Evolutionary conservation across 371 early-diverging fungal species (phyloP).

Genomic region (Mortierella sp.): DNA sequence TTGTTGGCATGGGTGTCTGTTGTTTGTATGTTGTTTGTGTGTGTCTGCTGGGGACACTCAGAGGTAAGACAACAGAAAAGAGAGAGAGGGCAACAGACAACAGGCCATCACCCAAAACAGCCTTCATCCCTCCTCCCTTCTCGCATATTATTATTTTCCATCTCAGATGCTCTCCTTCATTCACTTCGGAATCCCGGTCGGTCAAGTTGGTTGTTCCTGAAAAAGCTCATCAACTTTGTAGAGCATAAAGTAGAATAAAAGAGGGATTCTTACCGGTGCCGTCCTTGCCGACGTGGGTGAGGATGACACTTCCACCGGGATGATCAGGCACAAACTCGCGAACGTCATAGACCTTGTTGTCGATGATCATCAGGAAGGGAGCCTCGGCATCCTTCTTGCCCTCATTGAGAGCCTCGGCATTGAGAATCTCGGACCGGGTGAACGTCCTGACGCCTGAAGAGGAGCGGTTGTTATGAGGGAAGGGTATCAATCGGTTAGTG

Average conservation of each 20-base stretch:
- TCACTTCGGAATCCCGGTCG: conserved; percentile 2
- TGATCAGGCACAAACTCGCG: conserved; percentile 86
- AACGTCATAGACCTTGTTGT: conserved; percentile 90
- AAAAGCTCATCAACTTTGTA: background rate
- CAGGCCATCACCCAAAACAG: background rate
- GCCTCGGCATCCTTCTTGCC: conserved; percentile 63
- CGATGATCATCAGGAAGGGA: conserved; percentile 74
- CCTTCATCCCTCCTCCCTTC: background rate
- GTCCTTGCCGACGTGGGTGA: conserved; percentile 87
- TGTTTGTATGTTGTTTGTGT: background rate
- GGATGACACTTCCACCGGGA: conserved; percentile 87
- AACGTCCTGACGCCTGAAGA: conserved; percentile 47
- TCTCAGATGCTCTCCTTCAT: background rate
- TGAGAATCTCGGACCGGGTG: conserved; percentile 55
- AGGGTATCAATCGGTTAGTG: background rate
- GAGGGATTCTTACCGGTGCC: conserved; percentile 74
- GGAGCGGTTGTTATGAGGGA: background rate
- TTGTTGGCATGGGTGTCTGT: background rate
- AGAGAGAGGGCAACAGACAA: background rate
- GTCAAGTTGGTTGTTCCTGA: no score
- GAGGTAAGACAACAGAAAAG: background rate
- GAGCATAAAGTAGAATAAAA: background rate
- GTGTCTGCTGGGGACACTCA: background rate
- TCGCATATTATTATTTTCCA: background rate
- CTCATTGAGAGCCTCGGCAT: conserved; percentile 46